Base-by-base conservation (phyloP, 345 rosid genomes). In the Turritis glabra region DNA sequence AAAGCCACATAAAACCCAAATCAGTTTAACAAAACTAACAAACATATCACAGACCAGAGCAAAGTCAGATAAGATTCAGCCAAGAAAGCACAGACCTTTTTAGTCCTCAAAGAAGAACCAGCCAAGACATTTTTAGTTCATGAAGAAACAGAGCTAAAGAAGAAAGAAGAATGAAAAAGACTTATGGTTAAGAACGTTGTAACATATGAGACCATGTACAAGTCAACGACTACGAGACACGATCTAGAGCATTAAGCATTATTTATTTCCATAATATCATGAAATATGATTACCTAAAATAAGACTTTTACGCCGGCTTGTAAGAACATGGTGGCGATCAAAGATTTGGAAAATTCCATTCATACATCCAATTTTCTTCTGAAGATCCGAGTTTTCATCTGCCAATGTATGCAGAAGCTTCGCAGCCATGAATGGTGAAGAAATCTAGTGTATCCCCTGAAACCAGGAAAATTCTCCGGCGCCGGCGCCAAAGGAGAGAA, bases 291-390 rank as follows among this genome's bases (percentile, higher is more conserved):
- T 79, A 85, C 96, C 95, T 69, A 87, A 79, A 77, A 87, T 85
- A 75, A 88, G 88, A 81, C 85, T 88, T 81, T 78, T 80, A 30
- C 85, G 90, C 81, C 89, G 83, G 14, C 84, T 71, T 21, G 85
- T 66, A 25, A 91, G 53, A 77, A 81, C 65, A 18, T 83, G 88
- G 37, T 84, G 87, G 17, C 93, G 90, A 83, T 91, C 97, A 66
- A 94, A 91, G 66, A 94, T 71, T 80, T 94, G 98, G 67, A 94
- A 85, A 73, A 91, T 82, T 71, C 93, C 96, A 43, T 86, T 89
- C 95, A 94, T 91, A 83, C 98, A 94, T 71, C 98, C 98, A 9
- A 91, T 87, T 74, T 87, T 93, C 88, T 85, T 91, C 84, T 87
- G 90, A 80, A 94, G 81, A 74, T 91, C 96, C 27, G 92, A 85